Base-by-base conservation (phyloP, 2,329 filamentous ascomycete genomes). In the Trichophyton simii region DNA sequence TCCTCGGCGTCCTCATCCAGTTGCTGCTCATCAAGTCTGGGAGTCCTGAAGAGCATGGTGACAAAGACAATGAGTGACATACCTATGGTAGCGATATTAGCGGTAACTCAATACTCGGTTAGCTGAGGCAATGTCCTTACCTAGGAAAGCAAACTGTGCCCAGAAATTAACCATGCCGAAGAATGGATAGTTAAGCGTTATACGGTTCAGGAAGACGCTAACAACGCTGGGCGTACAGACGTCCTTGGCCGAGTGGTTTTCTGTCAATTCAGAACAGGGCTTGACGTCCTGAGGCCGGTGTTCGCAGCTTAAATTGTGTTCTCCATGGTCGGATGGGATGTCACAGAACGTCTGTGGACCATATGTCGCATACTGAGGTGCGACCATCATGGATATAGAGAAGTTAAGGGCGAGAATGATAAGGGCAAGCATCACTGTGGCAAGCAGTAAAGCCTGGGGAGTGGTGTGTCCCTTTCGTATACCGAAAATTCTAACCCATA, bases 321-420 rank as follows among this genome's bases (percentile, higher is more conserved):
- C 84, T 0, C 83, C 80, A 62, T 82, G 78, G 42, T 77, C 78
- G 1, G 85, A 81, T 38, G 85, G 80, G 65, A 87, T 84, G 68
- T 90, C 86, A 75, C 94, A 99, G 77, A 91, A 96, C 0, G 88
- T 96, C 73, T 99, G 94, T 0, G 91, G 90, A 58, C 94, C 94
- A 71, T 90, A 99, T 60, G 87, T 95, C 55, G 92, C 85, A 72
- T 99, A 99, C 71, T 97, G 91, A 1, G 94, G 94, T 4, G 91
- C 94, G n/a, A 96, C 85, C 64, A 97, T 81, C 87, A 95, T 96
- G 62, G 89, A 87, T 48, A 97, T 79, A 7, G 89, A 85, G 73
- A 97, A 99, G 77, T 97, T 96, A 73, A 95, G 87, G 38, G 89
- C 94, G 50, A 99, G 78, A 1, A 89, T 89, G 66, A 95, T 92